Conservation (phyloP, 148 eudicot genomes). For the Rhododendron vialii region DNA sequence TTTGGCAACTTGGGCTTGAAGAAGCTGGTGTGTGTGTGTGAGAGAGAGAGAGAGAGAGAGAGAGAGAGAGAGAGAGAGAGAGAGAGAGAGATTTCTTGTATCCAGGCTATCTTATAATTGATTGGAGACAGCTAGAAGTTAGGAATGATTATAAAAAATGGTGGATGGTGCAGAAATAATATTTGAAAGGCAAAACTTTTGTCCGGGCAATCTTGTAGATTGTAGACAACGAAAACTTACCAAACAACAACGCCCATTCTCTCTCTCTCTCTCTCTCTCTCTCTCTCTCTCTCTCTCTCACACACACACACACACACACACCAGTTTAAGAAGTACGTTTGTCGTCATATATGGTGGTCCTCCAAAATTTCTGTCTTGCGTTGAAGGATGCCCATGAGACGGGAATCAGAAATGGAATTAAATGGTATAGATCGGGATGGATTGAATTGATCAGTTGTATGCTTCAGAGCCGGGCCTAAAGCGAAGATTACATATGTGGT, state of each 20-base stretch:
- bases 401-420: background rate
- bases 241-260: background rate
- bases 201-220: background rate
- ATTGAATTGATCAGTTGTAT: background rate
- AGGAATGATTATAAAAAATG: background rate
- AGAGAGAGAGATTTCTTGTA: background rate
- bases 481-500: background rate
- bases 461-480: background rate
- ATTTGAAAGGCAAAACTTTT: background rate
- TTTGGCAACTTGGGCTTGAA: slow-evolving; percentile 1
- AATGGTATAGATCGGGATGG: background rate
- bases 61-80: background rate
- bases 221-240: background rate
- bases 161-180: background rate
- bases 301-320: background rate
- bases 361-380: background rate
- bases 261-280: background rate
- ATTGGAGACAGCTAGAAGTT: background rate
- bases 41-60: slow-evolving; percentile 1
- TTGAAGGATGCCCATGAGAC: background rate
- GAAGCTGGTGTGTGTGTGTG: background rate
- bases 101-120: slow-evolving; percentile 1
- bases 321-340: too few species aligned
- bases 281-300: background rate
- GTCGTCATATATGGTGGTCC: too few species aligned